Conservation (phyloP, 176 grass and related monocot genomes). For the bread wheat (Triticum aestivum) region IWGSC_CS_RefSeq_v2.1 NC_057801.1:65472064-65472563, state of each 20-base stretch:
- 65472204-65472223: no score
- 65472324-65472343: slow-evolving; percentile 11
- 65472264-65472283: no score
- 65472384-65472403: background rate
- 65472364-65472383: background rate
- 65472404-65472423: slow-evolving; percentile 1
- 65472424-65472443: background rate
- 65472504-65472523: background rate
- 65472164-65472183: no score
- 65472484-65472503: no score
- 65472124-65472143: no score
- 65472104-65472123: no score
- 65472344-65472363: background rate
- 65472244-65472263: no score
- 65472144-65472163: no score
- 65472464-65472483: background rate
- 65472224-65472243: no score
- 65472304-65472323: background rate
- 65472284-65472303: background rate
- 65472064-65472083: no score
- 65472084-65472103: no score
- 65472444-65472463: background rate
- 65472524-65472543: background rate
- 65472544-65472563: background rate
- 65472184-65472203: no score